Base-by-base conservation (phyloP, 805 yeast genomes). In the Metschnikowia henanensis region DNA sequence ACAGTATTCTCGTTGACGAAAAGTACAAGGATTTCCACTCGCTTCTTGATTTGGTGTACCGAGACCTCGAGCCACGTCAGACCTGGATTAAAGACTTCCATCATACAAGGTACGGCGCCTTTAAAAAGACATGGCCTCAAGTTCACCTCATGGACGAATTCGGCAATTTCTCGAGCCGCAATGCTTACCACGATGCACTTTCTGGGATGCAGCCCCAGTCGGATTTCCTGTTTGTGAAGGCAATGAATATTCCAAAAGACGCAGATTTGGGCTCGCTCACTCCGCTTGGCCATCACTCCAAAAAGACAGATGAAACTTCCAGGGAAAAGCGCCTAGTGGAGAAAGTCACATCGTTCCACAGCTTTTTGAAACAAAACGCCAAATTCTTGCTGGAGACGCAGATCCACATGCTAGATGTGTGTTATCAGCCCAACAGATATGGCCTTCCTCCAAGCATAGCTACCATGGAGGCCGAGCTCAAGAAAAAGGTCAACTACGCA, bases 51-150 rank as follows among this genome's bases (percentile, higher is more conserved):
- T 32, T 45, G 3, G 50, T 62, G 17, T 68, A 60, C 53, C 64
- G 60, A 20, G 41, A 37, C 19, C 37, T 34, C 34, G 30, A 22
- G 21, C 28, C 41, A 30, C 41, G 17, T 32, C 45, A 32, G 15
- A 49, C 44, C 0, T 61, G 68, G 64, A 36, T 57, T 13, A 21
- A 34, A 2, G 50, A 51, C 7, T 62, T 68, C 46, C 35, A 41
- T 4, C 45, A 50, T 9, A 41, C 51, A 26, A 53, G 55, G 19
- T 60, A 62, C 39, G 35, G 50, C 19, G 41, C 56, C 6, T 47
- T 68, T 30, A 57, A 60, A 31, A 13, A 41, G 1, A 30, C 45
- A 3, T 70, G 70, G 70, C 75, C 75, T 5, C 64, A 56, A 37
- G 61, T 58, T 5, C 73, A 71, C 45, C 41, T 66, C 19, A 52